These are phyloP conservation scores for Metschnikowia similis DNA, from an alignment of 805 yeast species.

Conservation along the genomic window DNA sequence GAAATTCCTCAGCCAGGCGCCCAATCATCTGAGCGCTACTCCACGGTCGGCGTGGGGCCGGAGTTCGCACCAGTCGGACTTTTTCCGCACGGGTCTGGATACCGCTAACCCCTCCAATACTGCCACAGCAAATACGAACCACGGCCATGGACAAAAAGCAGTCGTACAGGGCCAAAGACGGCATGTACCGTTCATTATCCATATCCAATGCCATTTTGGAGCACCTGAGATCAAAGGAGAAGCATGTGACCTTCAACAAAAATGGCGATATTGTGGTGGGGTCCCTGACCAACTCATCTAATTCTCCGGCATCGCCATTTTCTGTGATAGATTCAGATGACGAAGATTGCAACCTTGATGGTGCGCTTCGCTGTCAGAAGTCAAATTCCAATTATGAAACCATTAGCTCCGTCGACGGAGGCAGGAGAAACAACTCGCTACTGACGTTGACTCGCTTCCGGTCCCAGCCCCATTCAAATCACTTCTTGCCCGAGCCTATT, in stretches of 20 bases:
- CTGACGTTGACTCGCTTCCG: conserved; percentile 13
- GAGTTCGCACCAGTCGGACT: neutral
- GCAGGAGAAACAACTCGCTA: conserved; percentile 5
- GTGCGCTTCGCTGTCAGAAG: neutral
- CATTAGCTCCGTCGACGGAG: neutral
- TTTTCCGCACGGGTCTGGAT: neutral
- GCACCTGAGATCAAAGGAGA: conserved; percentile 18
- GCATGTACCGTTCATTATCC: conserved; percentile 18
- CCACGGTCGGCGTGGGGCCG: conserved; percentile 1
- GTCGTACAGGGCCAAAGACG: neutral
- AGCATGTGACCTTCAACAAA: conserved; percentile 20
- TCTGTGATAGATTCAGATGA: conserved; percentile 13
- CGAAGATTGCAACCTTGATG: conserved; percentile 8
- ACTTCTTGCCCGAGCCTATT: conserved; percentile 13
- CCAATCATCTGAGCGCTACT: conserved; percentile 2
- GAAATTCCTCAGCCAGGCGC: neutral
- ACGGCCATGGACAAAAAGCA: neutral
- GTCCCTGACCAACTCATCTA: conserved; percentile 11
- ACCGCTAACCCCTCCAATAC: neutral
- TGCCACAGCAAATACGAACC: neutral
- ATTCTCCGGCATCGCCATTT: conserved; percentile 10
- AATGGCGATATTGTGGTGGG: conserved; percentile 16
- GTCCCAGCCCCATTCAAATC: conserved; percentile 14
- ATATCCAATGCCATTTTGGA: conserved; percentile 24
- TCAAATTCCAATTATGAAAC: neutral